Evolutionary conservation across 768 basidiomycete genomes (phyloP), one percentile per base, ranked within the genome.

Genomic region (Sarcomyxa edulis): DNA sequence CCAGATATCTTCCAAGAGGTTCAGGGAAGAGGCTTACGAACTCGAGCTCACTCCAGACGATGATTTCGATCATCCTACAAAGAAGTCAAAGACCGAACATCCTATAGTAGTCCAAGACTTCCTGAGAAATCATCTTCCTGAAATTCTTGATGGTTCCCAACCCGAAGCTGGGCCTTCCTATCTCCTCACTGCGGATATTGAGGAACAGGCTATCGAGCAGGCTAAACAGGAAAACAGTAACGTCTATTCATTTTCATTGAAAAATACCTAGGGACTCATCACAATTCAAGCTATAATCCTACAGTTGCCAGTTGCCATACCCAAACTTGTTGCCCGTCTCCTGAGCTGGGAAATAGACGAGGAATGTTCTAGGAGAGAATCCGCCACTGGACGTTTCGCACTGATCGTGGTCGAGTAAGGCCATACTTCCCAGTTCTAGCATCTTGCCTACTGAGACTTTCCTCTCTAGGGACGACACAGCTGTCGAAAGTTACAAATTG

Each of bases 181-280:
- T 25, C 32, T 38, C 11, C 18, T 48, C 14, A 30, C 49, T 30
- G 40, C 42, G 4, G 46, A 40, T 5, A 43, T 55, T 22, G 50
- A 46, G 35, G 55, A 61, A 31, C 48, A 54, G 35, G 48, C 67
- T 12, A 42, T 62, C 20, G 54, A 60, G 16, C 52, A 55, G 23
- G 58, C 57, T 15, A 61, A 58, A 42, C 44, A 40, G 11, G 51
- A 61, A 47, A 70, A 71, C 40, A 64, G 69, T 70, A 44, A 59
- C n/a, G n/a, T n/a, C n/a, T n/a, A n/a, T n/a, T n/a, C n/a, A n/a
- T n/a, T n/a, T n/a, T n/a, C n/a, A n/a, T n/a, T n/a, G n/a, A n/a
- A n/a, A n/a, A n/a, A n/a, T n/a, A n/a, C n/a, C n/a, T n/a, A n/a
- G n/a, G n/a, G n/a, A n/a, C n/a, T n/a, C n/a, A n/a, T n/a, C n/a